Conservation (phyloP, 805 yeast species). For the Myxozyma kluyveri region DNA sequence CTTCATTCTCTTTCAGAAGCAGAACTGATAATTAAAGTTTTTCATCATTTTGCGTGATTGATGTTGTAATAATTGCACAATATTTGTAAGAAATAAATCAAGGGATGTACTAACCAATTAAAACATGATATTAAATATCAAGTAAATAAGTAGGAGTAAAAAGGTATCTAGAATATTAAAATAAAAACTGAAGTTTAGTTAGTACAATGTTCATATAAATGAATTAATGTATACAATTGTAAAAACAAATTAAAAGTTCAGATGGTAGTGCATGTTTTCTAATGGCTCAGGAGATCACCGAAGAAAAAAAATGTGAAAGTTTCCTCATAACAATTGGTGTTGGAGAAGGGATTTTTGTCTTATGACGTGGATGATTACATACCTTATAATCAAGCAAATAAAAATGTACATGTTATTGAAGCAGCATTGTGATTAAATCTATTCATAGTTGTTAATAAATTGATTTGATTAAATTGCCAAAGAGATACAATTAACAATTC, state of each 20-base stretch:
- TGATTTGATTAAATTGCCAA: too few relatives aligned
- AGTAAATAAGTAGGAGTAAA: conserved; percentile 8
- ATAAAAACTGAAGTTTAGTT: too few relatives aligned
- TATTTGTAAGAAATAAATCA: too few relatives aligned
- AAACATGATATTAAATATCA: conserved; percentile 1
- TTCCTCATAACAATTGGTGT: conserved; percentile 31
- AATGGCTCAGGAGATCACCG: conserved; percentile 63
- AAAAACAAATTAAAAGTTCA: conserved; percentile 53
- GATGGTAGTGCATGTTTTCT: conserved; percentile 98
- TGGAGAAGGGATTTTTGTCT: too few relatives aligned
- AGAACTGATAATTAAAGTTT: conserved; percentile 71
- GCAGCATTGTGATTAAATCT: too few relatives aligned
- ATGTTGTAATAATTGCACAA: too few relatives aligned
- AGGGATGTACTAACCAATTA: not conserved
- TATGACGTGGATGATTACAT: too few relatives aligned
- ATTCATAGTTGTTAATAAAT: too few relatives aligned
- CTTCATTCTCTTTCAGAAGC: conserved; percentile 76
- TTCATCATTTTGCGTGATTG: conserved; percentile 74
- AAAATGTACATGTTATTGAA: too few relatives aligned
- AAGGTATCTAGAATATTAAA: conserved; percentile 1
- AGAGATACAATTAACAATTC: too few relatives aligned
- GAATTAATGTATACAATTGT: too few relatives aligned
- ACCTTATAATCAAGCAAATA: conserved; percentile 2
- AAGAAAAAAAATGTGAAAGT: conserved; percentile 35
- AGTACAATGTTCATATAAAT: too few relatives aligned